Evolutionary conservation across 2,329 filamentous ascomycete species (phyloP), one percentile per base, ranked within the genome.

Genomic region (Aspergillus brunneoviolaceus): DNA sequence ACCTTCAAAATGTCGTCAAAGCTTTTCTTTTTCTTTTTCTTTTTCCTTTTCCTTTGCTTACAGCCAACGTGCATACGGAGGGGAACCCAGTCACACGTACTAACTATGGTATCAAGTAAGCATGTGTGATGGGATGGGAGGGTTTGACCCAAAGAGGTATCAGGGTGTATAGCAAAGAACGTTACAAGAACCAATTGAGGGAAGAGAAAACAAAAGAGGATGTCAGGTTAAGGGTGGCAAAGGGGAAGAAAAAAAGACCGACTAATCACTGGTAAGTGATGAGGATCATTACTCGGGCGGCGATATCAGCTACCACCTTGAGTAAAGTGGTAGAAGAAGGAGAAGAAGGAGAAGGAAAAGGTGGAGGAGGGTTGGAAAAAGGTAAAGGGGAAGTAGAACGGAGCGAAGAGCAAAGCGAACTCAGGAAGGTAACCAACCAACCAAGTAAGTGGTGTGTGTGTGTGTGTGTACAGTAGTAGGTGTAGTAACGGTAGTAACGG

Each of bases 121-220:
- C 39, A 45, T 19, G 39, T 45, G 39, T 45, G 16, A 45, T 45
- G 39, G 16, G 14, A 35, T 4, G 33, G 12, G 12, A 12, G 33
- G 33, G 33, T 12, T 19, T 45, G 39, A 10, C 39, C 39, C 39
- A 45, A 45, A 16, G 16, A 16, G 39, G 39, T 45, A 45, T 45
- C 7, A 45, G 14, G 35, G 4, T 42, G 35, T 42, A 42, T 42
- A 42, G 11, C 35, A 42, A 42, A 14, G 12, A 23, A 14, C 23
- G 39, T 29, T 51, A 49, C 51, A 59, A 49, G 39, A 14, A 51
- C 31, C 42, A 55, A 56, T 42, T 49, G 23, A 23, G 25, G 47
- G 49, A 47, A 52, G 51, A 50, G 57, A 42, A 33, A n/a, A 31
- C 29, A 21, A 55, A 47, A 42, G 35, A 19, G 11, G 14, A 35